These are phyloP conservation scores for Zymoseptoria passerinii DNA, from an alignment of 2,329 filamentous ascomycete species.

Conservation along the genomic window DNA sequence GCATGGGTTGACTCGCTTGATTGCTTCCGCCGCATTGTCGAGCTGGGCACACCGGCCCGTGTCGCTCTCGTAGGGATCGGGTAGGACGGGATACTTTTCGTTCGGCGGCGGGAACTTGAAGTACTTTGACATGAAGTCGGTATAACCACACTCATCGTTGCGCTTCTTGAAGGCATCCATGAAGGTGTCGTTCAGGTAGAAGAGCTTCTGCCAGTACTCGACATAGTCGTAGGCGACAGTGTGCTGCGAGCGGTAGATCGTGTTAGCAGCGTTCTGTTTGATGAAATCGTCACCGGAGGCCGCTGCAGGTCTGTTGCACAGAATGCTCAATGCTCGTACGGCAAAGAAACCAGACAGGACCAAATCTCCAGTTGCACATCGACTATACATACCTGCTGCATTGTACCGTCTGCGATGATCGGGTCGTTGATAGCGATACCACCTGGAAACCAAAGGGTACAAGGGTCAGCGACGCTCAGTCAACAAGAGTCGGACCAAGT, in stretches of 20 bases:
- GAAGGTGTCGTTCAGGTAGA: constrained; percentile 38
- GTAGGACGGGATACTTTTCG: constrained; percentile 16
- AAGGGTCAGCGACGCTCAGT: no score
- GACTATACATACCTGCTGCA: not conserved
- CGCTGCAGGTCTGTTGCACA: not conserved
- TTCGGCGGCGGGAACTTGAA: constrained; percentile 29
- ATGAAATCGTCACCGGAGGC: not conserved
- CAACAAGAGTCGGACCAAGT: no score
- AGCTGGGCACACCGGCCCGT: constrained; percentile 26
- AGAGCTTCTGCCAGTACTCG: constrained; percentile 27
- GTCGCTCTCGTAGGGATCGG: not conserved
- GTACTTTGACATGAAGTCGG: constrained; percentile 43
- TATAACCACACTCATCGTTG: constrained; percentile 32
- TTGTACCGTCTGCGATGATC: not conserved
- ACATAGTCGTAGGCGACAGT: constrained; percentile 3
- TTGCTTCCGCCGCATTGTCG: constrained; percentile 25
- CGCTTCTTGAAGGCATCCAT: constrained; percentile 28
- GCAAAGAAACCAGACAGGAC: not conserved
- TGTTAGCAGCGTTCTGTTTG: not conserved
- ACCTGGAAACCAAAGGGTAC: no score
- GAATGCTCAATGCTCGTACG: not conserved
- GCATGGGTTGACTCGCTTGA: constrained; percentile 25
- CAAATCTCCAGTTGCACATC: not conserved
- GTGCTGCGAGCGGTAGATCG: not conserved
- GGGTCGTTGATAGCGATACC: constrained; percentile 4